Base-by-base conservation (phyloP, 139 green algal genomes). In the Tetraselmis striata region DNA sequence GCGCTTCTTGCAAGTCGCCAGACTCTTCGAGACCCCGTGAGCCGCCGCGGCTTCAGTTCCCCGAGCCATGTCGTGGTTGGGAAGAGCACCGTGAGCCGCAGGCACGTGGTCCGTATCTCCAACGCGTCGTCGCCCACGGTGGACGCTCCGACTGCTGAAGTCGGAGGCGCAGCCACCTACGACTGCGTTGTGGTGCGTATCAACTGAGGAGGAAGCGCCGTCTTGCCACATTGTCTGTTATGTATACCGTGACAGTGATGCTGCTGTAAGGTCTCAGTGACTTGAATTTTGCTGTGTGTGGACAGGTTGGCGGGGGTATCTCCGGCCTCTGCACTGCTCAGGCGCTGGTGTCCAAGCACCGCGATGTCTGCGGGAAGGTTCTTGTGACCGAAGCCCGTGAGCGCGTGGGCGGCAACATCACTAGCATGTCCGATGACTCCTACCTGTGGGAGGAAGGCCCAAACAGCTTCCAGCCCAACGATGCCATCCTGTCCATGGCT, bases 391-490 rank as follows among this genome's bases (percentile, higher is more conserved):
- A 99, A 86, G 93, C 88, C 0, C 87, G 96, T 2, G 96, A 98
- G 30, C 89, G 94, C 23, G 97, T 99, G n/a, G 97, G 97, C 67
- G 97, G 97, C 32, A 99, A 99, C 90, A 96, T 99, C 86, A 99
- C 94, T 0, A 95, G 92, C 23, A 82, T 95, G 79, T 78, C 87
- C 31, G 88, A 92, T 30, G 84, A 86, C 0, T 93, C 93, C n/a
- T 98, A 96, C 81, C 78, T 97, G 11, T 99, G 97, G 97, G 97
- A 99, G 88, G 96, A 98, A 82, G 97, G 97, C 22, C 97, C 97
- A 75, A 99, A 98, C 92, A 97, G 91, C 32, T 99, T 98, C 90
- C 95, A 98, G 90, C 97, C 97, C 30, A 96, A 92, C 86, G 95
- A 98, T 86, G 76, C 89, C 79, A 96, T 99, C 82, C 92, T 99